Conservation (phyloP, 345 rosid species). For the Balakata baccata region DNA sequence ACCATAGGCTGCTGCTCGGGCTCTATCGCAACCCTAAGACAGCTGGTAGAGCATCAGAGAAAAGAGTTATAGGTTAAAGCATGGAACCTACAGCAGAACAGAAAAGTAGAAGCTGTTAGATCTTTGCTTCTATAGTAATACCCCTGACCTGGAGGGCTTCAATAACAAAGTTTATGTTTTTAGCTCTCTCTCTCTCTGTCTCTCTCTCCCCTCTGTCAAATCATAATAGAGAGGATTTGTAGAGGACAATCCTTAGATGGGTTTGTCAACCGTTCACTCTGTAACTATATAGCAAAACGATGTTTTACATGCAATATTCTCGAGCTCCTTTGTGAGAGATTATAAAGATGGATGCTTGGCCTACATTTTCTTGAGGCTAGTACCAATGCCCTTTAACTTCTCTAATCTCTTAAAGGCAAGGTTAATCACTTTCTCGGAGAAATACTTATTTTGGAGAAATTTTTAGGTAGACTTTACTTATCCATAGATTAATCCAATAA, state of each 20-base stretch:
- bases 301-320: not conserved
- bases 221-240: not conserved
- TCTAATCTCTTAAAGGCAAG: too few species aligned
- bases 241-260: not conserved
- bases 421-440: not conserved
- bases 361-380: not conserved
- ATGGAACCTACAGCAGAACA: constrained; percentile 1
- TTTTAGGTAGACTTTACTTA: too few species aligned
- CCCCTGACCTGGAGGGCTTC: too few species aligned
- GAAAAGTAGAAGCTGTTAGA: not conserved
- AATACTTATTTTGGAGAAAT: too few species aligned
- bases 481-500: too few species aligned
- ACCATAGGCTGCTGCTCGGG: constrained; percentile 24
- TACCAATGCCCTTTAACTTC: not conserved
- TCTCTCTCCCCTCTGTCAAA: not conserved
- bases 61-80: constrained; percentile 3
- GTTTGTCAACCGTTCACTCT: not conserved
- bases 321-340: not conserved
- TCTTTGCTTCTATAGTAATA: not conserved
- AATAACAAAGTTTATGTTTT: not conserved
- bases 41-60: constrained; percentile 6
- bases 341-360: not conserved
- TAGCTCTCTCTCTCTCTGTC: too few species aligned
- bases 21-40: constrained; percentile 23
- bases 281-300: not conserved